Evolutionary conservation across 106 monocot species (phyloP), one percentile per base, ranked within the genome.

Genomic region (Platanthera guangdongensis): DNA sequence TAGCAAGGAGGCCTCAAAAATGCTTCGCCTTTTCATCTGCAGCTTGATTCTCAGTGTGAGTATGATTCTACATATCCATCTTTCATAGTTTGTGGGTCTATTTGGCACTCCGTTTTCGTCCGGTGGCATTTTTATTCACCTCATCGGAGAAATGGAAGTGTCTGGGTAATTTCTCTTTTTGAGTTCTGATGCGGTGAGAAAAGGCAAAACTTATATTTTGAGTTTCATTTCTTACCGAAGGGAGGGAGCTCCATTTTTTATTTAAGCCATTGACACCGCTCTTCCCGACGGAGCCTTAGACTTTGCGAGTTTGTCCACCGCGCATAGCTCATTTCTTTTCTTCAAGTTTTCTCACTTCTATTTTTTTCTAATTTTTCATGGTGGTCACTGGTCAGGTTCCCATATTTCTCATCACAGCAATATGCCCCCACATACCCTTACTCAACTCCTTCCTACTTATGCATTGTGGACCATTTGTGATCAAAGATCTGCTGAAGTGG

Each of bases 31-130:
- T 86, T 88, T 99, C 57, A 82, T 82, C 46, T 89, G 88, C 52
- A 94, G 97, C 78, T 77, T 99, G 14, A 52, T 88, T 68, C 79
- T 99, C 14, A 94, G 91, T 83, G 97, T 99, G 79, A 88, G 93
- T 89, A 51, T 76, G 57, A 51, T 65, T 4, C 7, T 65, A 65
- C 32, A 30, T 25, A 32, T 25, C 32, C 18, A 72, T 72, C 39
- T 70, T 48, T 3, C 47, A 48, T 70, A 16, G 47, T 70, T 7
- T 39, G 39, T 39, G 39, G 39, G 39, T 39, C 39, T 39, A 3
- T 39, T 39, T 39, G 39, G 39, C 3, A 39, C 39, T 39, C 3
- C 39, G 3, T 39, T 39, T 39, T 39, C 39, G 3, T 39, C 39
- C 1, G 39, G 39, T 39, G 39, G 39, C 39, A 39, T 39, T 39